A percentile compares a stretch with the other conserved stretches of the same genome.
Conservation (phyloP, 1,139 yeast genomes). For the Lodderomyces beijingensis region DNA sequence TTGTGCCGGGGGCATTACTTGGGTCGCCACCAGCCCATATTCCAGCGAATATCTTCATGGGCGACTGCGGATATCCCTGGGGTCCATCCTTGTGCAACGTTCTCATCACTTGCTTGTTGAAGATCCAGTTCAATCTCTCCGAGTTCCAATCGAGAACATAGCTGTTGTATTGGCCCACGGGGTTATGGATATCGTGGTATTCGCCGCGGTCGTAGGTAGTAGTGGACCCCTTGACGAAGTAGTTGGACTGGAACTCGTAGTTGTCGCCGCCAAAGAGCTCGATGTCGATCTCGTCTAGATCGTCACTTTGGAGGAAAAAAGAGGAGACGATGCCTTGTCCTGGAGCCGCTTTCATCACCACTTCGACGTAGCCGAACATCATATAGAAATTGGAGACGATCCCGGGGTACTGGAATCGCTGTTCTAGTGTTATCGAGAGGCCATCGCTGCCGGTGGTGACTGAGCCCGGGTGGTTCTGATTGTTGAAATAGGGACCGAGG, state of each 20-base stretch:
- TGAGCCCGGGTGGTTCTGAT: conserved; percentile 21
- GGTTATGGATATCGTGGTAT: conserved; percentile 54
- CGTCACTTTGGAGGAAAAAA: conserved; percentile 79
- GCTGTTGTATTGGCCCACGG: conserved; percentile 55
- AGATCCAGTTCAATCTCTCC: conserved; percentile 53
- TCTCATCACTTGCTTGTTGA: conserved; percentile 62
- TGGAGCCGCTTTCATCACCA: conserved; percentile 61
- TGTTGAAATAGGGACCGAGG: conserved; percentile 38
- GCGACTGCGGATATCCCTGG: conserved; percentile 73
- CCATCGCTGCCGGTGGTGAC: conserved; percentile 37
- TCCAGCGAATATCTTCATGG: conserved; percentile 69
- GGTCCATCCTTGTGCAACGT: conserved; percentile 47
- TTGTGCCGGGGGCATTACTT: conserved; percentile 60
- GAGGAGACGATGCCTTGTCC: conserved; percentile 79
- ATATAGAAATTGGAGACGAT: conserved; percentile 72
- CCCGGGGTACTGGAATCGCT: conserved; percentile 72
- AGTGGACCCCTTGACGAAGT: conserved; percentile 74
- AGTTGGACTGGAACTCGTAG: conserved; percentile 73
- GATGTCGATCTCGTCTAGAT: conserved; percentile 79
- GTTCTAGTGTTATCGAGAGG: conserved; percentile 50
- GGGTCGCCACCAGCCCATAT: conserved; percentile 84
- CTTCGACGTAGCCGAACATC: conserved; percentile 84
- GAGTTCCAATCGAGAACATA: conserved; percentile 82
- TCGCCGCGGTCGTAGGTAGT: conserved; percentile 76
- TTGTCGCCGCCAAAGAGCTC: conserved; percentile 82